Conservation (phyloP, 768 basidiomycete species). For the Mycena chlorophos region DNA sequence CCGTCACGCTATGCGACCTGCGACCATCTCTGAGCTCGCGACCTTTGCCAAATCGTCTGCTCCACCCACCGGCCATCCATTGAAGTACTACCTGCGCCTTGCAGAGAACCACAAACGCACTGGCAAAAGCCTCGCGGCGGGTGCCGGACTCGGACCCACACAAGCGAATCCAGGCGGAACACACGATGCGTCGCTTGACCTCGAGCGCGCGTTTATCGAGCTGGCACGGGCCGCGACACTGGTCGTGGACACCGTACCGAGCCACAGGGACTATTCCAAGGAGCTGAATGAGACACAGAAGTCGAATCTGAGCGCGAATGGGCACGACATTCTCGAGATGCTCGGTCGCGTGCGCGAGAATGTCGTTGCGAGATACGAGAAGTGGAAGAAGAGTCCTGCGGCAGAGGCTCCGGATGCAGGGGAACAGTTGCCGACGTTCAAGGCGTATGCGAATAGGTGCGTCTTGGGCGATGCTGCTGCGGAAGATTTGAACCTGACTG, state of each 20-base stretch:
- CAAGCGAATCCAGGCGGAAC: not conserved
- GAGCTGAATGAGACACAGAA: conserved; percentile 59
- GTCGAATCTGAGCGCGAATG: conserved; percentile 70
- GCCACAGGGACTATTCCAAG: conserved; percentile 63
- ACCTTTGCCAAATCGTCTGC: conserved; percentile 43
- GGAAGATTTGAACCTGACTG: not conserved
- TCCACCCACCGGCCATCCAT: conserved; percentile 56
- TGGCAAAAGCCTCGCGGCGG: conserved; percentile 44
- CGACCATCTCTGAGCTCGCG: conserved; percentile 67
- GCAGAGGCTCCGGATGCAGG: not conserved
- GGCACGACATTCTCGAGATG: conserved; percentile 69
- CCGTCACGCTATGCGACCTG: conserved; percentile 48
- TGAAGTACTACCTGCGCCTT: conserved; percentile 66
- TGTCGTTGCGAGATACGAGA: conserved; percentile 63
- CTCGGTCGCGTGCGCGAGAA: conserved; percentile 64
- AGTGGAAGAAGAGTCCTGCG: not conserved
- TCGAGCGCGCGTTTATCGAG: conserved; percentile 71
- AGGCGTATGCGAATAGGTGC: not conserved
- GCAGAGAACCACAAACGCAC: conserved; percentile 64
- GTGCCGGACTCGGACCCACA: conserved; percentile 1
- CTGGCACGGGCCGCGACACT: conserved; percentile 75
- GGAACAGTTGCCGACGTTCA: conserved; percentile 8
- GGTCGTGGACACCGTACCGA: conserved; percentile 76
- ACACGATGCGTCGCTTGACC: conserved; percentile 34
- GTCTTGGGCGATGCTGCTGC: not conserved